Percentiles rank a stretch among this genome's conserved stretches.
These are phyloP conservation scores for Nitzschia putrida DNA, from an alignment of 108 stramenopile genomes.

Conservation along the genomic window DNA sequence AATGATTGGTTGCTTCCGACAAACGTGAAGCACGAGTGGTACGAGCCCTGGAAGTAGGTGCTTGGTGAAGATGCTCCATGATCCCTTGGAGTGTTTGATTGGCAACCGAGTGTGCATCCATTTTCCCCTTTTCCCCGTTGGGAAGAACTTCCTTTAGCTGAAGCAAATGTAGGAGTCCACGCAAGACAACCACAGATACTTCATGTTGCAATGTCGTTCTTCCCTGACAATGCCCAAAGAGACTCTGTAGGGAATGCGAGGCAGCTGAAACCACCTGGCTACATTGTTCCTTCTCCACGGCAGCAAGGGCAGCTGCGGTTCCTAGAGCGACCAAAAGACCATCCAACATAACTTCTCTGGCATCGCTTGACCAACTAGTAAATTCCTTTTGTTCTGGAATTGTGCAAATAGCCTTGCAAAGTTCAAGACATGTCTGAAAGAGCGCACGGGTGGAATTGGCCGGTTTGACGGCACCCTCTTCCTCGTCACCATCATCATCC, in stretches of 20 bases:
- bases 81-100: conserved; percentile 42
- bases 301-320: conserved; percentile 48
- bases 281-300: background rate
- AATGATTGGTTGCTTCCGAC: conserved; percentile 14
- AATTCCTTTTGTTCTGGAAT: conserved; percentile 59
- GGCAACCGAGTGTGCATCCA: conserved; percentile 53
- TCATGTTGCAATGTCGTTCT: conserved; percentile 39
- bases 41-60: background rate
- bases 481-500: background rate
- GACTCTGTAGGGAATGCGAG: background rate
- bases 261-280: background rate
- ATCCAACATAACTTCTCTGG: conserved; percentile 64
- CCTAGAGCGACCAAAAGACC: conserved; percentile 46
- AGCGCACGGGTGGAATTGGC: background rate
- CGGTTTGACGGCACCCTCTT: background rate
- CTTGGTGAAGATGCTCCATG: conserved; percentile 24
- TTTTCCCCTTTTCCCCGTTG: conserved; percentile 73
- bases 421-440: conserved; percentile 1
- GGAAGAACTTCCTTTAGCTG: conserved; percentile 56
- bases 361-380: conserved; percentile 67
- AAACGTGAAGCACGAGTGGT: background rate
- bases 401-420: conserved; percentile 25
- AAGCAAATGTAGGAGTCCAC: conserved; percentile 59
- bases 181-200: conserved; percentile 53
- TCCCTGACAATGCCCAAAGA: background rate